phyloP scores from a whole-genome alignment of 257 asterid genomes.

The Solanum sejunctum region DNA sequence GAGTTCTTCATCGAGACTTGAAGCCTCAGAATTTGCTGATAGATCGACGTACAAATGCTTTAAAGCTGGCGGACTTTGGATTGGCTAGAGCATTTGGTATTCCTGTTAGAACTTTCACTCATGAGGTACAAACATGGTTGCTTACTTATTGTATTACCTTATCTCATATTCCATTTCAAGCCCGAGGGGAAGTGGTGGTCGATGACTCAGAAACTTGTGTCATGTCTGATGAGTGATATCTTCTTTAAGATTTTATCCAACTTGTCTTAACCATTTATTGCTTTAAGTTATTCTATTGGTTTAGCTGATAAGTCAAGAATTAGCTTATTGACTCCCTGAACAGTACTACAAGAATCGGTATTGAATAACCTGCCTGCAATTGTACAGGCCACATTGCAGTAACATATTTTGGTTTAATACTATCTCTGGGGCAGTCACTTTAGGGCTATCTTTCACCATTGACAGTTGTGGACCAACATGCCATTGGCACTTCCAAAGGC shows the following conservation, averaged over 20 bases:
- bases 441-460: background rate
- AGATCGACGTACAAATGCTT: conserved; percentile 70
- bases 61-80: conserved; percentile 96
- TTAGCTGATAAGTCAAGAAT: background rate
- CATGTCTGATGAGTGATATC: background rate
- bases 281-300: background rate
- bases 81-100: conserved; percentile 96
- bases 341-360: background rate
- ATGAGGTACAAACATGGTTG: conserved; percentile 39
- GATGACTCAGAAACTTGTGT: background rate
- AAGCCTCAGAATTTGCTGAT: conserved; percentile 95
- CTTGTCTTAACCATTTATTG: background rate
- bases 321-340: background rate
- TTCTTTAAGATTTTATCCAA: background rate
- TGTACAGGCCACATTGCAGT: background rate
- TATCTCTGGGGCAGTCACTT: background rate
- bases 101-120: conserved; percentile 92
- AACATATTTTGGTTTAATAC: background rate
- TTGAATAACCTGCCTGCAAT: background rate
- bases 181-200: background rate
- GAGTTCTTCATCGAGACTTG: conserved; percentile 91
- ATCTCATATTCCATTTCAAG: background rate
- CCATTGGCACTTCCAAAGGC: background rate
- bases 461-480: background rate
- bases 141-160: background rate